Evolutionary conservation across 345 rosid species (phyloP).

Genomic region (Citrus medica): DNA sequence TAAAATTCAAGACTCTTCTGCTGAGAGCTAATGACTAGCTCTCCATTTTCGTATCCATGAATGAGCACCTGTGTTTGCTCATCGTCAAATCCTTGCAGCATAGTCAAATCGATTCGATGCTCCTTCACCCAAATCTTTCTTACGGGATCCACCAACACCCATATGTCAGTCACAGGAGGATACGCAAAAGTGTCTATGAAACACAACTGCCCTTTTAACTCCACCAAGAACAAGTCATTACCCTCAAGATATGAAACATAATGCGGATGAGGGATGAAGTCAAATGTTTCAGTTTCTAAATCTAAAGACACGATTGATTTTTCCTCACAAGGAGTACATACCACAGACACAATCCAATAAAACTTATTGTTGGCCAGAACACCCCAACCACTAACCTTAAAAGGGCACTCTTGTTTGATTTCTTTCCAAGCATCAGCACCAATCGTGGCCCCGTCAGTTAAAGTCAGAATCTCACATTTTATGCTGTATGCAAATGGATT

Average conservation of each 20-base stretch:
- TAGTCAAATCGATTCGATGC: neutral
- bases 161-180: neutral
- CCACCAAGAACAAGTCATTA: neutral
- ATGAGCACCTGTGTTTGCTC: neutral
- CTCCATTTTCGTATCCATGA: neutral
- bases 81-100: neutral
- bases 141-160: neutral
- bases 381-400: neutral
- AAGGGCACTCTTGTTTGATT: neutral
- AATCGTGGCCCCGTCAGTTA: neutral
- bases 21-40: neutral
- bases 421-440: neutral
- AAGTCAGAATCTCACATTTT: neutral
- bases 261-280: neutral
- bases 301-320: neutral
- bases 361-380: neutral
- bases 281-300: neutral
- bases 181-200: neutral
- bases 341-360: neutral
- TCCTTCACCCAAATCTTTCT: neutral
- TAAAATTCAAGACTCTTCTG: neutral
- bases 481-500: neutral
- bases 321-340: neutral
- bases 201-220: neutral
- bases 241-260: neutral